Percentiles rank a stretch among this genome's conserved stretches.
These are phyloP conservation scores for Thelonectria olida DNA, from an alignment of 2,329 filamentous ascomycete species.

Conservation along the genomic window DNA sequence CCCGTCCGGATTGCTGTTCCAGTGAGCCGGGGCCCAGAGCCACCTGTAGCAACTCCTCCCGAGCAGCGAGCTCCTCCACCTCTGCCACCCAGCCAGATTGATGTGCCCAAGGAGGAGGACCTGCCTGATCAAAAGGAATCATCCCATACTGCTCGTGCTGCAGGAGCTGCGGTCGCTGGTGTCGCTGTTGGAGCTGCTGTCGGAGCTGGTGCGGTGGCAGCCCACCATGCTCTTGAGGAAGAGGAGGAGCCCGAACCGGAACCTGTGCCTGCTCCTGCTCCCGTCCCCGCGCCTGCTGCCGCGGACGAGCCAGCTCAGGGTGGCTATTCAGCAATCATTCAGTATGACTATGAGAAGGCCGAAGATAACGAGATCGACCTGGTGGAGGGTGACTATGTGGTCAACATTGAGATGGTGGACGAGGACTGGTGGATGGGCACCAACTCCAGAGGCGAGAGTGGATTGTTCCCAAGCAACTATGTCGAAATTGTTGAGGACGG, in stretches of 20 bases:
- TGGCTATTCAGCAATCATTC: conserved; percentile 79
- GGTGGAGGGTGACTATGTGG: conserved; percentile 86
- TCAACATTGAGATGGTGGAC: conserved; percentile 95
- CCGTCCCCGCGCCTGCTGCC: neutral
- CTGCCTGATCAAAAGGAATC: conserved; percentile 71
- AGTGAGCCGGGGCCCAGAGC: conserved; percentile 71
- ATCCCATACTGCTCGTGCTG: conserved; percentile 67
- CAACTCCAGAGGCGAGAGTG: conserved; percentile 83
- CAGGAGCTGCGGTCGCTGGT: conserved; percentile 62
- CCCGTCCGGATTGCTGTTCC: conserved; percentile 89
- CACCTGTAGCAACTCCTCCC: conserved; percentile 60
- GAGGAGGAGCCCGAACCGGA: conserved; percentile 42
- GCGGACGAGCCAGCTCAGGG: conserved; percentile 46
- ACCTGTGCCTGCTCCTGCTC: neutral
- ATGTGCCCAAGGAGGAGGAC: conserved; percentile 71
- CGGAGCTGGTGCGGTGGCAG: conserved; percentile 35
- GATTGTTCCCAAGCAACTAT: conserved; percentile 97
- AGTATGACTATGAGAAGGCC: conserved; percentile 97
- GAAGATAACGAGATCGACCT: conserved; percentile 97
- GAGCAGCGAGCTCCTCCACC: conserved; percentile 63
- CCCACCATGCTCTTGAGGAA: conserved; percentile 44
- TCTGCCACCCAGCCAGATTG: conserved; percentile 72
- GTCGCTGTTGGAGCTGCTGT: conserved; percentile 34
- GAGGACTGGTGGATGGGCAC: conserved; percentile 99
- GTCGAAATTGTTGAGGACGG: conserved; percentile 84